phyloP scores from a whole-genome alignment of 257 asterid species.

The Fraxinus excelsior region DNA sequence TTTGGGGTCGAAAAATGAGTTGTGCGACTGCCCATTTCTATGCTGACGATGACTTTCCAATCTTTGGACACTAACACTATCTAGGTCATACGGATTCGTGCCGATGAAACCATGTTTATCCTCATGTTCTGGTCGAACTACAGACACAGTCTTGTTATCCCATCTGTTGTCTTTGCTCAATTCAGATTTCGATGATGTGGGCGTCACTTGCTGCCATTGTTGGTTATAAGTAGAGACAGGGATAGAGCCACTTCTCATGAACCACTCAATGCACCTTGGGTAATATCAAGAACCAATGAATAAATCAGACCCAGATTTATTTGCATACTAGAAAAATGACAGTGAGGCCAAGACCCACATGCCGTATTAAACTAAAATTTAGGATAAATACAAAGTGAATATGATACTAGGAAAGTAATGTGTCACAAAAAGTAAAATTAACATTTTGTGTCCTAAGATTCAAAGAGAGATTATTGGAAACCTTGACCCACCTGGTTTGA shows the following conservation, averaged over 20 bases:
- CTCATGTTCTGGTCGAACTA: slow-evolving; percentile 25
- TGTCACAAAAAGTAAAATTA: slow-evolving; percentile 3
- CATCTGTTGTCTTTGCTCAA: slow-evolving; percentile 6
- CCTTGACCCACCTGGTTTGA: slow-evolving; percentile 45
- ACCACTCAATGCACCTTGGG: slow-evolving; percentile 54
- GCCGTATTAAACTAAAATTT: slow-evolving; percentile 11
- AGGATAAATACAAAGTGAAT: slow-evolving; percentile 38
- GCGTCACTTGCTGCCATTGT: slow-evolving; percentile 37
- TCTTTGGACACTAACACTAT: slow-evolving; percentile 8
- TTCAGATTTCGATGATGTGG: slow-evolving; percentile 28
- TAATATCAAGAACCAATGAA: background rate
- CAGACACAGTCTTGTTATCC: slow-evolving; percentile 16
- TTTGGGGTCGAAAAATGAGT: slow-evolving; percentile 18
- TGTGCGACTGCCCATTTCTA: background rate
- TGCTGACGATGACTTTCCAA: slow-evolving; percentile 15
- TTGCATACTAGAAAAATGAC: slow-evolving; percentile 29
- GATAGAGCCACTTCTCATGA: slow-evolving; percentile 42
- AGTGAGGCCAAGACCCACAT: slow-evolving; percentile 26
- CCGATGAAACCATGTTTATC: slow-evolving; percentile 21
- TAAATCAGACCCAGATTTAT: background rate
- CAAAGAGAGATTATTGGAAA: background rate
- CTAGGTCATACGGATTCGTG: slow-evolving; percentile 29
- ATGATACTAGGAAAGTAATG: slow-evolving; percentile 5
- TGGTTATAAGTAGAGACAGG: slow-evolving; percentile 29
- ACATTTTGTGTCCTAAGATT: background rate